These are phyloP conservation scores for Babesia caballi DNA, from an alignment of 169 alveolate species.

Conservation along the genomic window DNA sequence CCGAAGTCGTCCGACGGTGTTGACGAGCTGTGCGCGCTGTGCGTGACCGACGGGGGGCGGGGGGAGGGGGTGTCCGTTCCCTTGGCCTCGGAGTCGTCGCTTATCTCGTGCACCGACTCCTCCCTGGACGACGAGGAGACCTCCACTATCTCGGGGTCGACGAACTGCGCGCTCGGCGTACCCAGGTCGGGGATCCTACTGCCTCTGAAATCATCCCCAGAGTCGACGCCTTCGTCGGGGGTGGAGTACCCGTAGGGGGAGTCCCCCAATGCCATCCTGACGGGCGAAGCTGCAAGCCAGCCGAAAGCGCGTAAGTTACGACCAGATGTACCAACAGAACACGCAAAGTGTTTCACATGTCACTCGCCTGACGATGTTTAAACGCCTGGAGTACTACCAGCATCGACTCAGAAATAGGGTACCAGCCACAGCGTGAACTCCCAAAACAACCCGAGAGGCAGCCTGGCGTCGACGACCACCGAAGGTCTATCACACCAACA, in stretches of 20 bases:
- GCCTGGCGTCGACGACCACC: too few relatives aligned
- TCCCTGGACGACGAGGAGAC: background rate
- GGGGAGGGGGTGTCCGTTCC: background rate
- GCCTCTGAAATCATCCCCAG: background rate
- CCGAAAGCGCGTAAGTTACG: too few relatives aligned
- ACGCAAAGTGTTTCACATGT: too few relatives aligned
- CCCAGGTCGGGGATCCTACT: conserved; percentile 24
- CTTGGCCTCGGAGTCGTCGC: background rate
- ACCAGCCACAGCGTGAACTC: too few relatives aligned
- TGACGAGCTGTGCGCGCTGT: background rate
- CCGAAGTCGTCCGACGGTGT: background rate
- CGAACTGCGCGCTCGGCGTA: background rate
- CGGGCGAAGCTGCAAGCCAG: too few relatives aligned
- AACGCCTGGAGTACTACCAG: too few relatives aligned
- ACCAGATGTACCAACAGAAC: too few relatives aligned
- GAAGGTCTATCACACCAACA: too few relatives aligned
- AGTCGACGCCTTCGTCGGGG: conserved; percentile 5
- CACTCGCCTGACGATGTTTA: too few relatives aligned
- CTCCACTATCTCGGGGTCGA: background rate
- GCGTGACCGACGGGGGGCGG: background rate
- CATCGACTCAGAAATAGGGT: too few relatives aligned
- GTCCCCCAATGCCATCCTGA: background rate
- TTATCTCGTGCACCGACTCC: background rate
- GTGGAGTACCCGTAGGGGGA: background rate
- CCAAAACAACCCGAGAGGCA: too few relatives aligned